These are phyloP conservation scores for Colletotrichum sidae DNA, from an alignment of 2,329 filamentous ascomycete species.

Conservation along the genomic window DNA sequence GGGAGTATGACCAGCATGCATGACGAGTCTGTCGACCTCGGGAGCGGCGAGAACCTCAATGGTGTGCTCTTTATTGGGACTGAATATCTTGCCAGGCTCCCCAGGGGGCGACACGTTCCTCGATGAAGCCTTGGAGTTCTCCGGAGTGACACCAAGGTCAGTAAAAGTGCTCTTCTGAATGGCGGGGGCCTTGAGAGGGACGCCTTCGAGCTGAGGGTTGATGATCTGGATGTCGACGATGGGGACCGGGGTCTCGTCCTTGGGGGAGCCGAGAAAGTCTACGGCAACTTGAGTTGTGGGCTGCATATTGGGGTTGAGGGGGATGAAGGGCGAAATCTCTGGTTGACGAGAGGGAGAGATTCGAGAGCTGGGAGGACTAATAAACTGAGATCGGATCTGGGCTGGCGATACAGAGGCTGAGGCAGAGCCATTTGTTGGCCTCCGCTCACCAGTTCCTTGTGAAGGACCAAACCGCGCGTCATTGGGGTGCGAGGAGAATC, in stretches of 20 bases:
- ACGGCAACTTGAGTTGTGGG: constrained; percentile 44
- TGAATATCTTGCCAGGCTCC: constrained; percentile 41
- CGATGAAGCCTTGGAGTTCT: constrained; percentile 43
- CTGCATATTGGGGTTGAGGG: constrained; percentile 59
- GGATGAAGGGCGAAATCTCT: constrained; percentile 51
- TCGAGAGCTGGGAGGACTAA: constrained; percentile 45
- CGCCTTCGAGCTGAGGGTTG: constrained; percentile 69
- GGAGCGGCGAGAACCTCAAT: constrained; percentile 59
- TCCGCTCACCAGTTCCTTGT: constrained; percentile 31
- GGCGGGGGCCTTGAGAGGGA: constrained; percentile 66
- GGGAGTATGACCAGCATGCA: constrained; percentile 74
- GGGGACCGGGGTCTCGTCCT: constrained; percentile 52
- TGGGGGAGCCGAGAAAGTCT: constrained; percentile 50
- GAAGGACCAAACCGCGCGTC: constrained; percentile 37
- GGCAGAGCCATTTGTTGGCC: constrained; percentile 35
- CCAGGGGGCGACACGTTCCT: constrained; percentile 44
- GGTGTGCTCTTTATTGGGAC: constrained; percentile 55
- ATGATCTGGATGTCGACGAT: constrained; percentile 69
- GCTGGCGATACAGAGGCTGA: constrained; percentile 39
- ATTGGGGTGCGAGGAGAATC: constrained; percentile 42
- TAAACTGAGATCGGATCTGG: constrained; percentile 34
- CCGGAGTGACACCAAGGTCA: constrained; percentile 46
- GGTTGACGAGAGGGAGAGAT: constrained; percentile 50
- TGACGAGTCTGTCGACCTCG: constrained; percentile 64
- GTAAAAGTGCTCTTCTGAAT: constrained; percentile 64